Evolutionary conservation across 1,284 basidiomycete species (phyloP), one percentile per base, ranked within the genome.

Genomic region (Boletus smithii): DNA sequence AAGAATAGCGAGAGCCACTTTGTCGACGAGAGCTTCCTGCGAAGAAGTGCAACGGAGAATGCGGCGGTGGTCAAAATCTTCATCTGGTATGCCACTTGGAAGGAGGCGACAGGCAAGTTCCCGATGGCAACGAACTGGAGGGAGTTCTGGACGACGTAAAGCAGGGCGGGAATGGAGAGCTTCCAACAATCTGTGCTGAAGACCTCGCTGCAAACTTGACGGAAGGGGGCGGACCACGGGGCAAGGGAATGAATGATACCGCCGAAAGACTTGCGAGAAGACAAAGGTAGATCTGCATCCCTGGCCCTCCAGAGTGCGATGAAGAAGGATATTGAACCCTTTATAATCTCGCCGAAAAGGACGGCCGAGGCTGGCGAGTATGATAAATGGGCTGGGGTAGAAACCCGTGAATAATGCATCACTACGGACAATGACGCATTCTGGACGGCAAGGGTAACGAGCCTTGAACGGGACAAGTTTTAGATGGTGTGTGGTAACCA

Each of bases 311-410:
- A 65, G 49, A 87, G 70, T 16, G 86, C 85, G 51, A 88, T 83
- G 37, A 80, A 51, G 62, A 95, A 82, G 29, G 95, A 97, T 68
- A 98, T 95, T 18, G 80, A 72, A 44, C 92, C 91, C 68, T 99
- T 98, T 56, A 98, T 75, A 24, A 98, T 72, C 71, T 99, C 95
- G 68, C 93, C 95, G 57, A 97, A 73, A 27, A 98, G 79, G 17
- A 98, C 95, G 9, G 95, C 95, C 1, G 91, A 80, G 3, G 94
- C 91, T 4, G 95, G 91, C 4, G 91, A 95, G 69, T 98, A 99
- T 18, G 87, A 70, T 18, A 85, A 76, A 31, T 82, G 73, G 0
- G 85, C 72, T 3, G 90, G 81, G 0, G 81, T 88, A 2, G 88
- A 87, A 50, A 95, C 88, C 46, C 93, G 85, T 23, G 93, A 95